Evolutionary conservation across 106 monocot species (phyloP).

Genomic region (Dioscorea dumetorum): DNA sequence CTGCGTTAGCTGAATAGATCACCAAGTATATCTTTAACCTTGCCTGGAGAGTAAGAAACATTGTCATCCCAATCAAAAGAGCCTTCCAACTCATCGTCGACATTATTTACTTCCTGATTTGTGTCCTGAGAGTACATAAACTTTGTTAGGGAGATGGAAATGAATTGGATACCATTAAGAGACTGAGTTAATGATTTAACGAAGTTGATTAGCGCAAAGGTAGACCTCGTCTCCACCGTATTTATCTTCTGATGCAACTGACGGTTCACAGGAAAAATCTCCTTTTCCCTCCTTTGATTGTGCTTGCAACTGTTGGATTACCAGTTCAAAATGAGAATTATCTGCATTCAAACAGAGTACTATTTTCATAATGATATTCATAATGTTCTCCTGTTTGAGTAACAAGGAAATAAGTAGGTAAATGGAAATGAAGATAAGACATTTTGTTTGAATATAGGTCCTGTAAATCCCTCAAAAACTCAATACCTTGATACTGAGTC

Average conservation of each 20-base stretch:
- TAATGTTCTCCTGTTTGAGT: too few relatives aligned
- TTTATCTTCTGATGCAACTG: conserved; percentile 1
- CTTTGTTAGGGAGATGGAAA: too few relatives aligned
- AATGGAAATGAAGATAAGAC: too few relatives aligned
- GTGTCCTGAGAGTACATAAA: too few relatives aligned
- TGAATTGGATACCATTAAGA: too few relatives aligned
- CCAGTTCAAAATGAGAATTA: conserved; percentile 27
- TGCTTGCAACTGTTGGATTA: conserved; percentile 32
- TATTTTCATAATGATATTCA: too few relatives aligned
- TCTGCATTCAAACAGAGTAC: conserved; percentile 13
- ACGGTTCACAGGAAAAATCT: conserved; percentile 5
- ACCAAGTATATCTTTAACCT: not conserved
- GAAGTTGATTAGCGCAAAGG: not conserved
- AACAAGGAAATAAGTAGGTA: too few relatives aligned
- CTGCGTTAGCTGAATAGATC: not conserved
- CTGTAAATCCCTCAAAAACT: too few relatives aligned
- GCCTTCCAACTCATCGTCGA: not conserved
- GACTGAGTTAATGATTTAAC: too few relatives aligned
- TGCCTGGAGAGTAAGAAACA: not conserved
- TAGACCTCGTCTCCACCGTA: conserved; percentile 8
- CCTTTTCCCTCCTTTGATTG: conserved; percentile 3
- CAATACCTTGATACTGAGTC: too few relatives aligned
- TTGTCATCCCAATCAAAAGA: not conserved
- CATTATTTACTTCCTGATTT: too few relatives aligned
- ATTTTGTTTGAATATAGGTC: too few relatives aligned